Conservation (phyloP, 2,329 filamentous ascomycete genomes). For the Annulohypoxylon truncatum region DNA sequence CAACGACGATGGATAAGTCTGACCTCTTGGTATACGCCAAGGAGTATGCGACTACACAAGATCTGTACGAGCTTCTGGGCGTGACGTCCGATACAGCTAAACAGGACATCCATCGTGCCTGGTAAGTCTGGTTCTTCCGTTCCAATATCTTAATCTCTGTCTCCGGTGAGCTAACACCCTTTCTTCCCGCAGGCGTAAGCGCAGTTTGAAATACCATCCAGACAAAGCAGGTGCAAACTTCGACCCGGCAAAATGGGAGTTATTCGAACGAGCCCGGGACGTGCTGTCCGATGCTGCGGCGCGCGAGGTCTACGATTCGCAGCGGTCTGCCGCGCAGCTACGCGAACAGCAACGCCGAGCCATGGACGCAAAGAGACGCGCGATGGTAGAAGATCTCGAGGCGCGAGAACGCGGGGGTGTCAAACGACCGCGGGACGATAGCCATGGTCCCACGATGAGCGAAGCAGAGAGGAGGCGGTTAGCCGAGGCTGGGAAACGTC, state of each 20-base stretch:
- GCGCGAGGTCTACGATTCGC: conserved; percentile 80
- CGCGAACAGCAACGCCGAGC: conserved; percentile 77
- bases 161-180: not conserved
- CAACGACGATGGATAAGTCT: conserved; percentile 49
- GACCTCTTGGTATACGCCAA: conserved; percentile 65
- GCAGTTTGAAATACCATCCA: conserved; percentile 90
- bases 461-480: conserved; percentile 49
- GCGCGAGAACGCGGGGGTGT: conserved; percentile 73
- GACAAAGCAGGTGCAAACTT: conserved; percentile 85
- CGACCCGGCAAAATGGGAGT: conserved; percentile 85
- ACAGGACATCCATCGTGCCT: conserved; percentile 83
- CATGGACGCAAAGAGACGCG: conserved; percentile 77
- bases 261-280: conserved; percentile 87
- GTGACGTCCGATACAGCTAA: conserved; percentile 73
- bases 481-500: conserved; percentile 51
- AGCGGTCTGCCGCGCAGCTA: conserved; percentile 74
- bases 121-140: conserved; percentile 50
- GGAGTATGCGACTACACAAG: conserved; percentile 71
- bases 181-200: conserved; percentile 59
- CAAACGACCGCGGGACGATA: conserved; percentile 67
- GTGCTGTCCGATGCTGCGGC: conserved; percentile 78
- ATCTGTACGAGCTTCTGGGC: conserved; percentile 82
- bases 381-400: conserved; percentile 89
- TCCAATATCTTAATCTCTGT: not conserved
- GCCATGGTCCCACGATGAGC: conserved; percentile 46